These are phyloP conservation scores for Trichosanthes cucumerina DNA, from an alignment of 306 rosid genomes.

Conservation along the genomic window DNA sequence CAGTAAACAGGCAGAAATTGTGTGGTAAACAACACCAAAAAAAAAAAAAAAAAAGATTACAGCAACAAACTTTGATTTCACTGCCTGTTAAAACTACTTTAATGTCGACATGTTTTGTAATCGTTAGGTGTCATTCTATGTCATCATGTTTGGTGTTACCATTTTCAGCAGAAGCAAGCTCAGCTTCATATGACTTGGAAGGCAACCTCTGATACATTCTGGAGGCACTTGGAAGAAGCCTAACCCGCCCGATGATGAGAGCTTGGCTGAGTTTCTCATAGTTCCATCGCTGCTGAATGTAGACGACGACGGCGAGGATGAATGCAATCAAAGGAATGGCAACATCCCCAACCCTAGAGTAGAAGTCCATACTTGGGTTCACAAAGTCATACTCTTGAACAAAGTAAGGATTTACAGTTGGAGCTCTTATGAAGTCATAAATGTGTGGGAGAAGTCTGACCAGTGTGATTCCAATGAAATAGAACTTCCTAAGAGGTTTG, in stretches of 20 bases:
- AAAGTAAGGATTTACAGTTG: slow-evolving; percentile 48
- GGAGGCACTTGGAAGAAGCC: slow-evolving; percentile 51
- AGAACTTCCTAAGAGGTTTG: slow-evolving; percentile 65
- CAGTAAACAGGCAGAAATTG: background rate
- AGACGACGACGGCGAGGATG: slow-evolving; percentile 45
- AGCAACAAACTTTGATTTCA: background rate
- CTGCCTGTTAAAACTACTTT: background rate
- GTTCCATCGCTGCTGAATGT: slow-evolving; percentile 63
- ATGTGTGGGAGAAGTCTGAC: slow-evolving; percentile 81
- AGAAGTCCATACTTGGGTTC: slow-evolving; percentile 57
- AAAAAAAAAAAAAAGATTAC: background rate
- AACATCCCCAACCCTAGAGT: slow-evolving; percentile 65
- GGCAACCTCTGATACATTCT: slow-evolving; percentile 63
- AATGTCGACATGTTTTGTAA: background rate
- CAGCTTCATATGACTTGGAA: slow-evolving; percentile 55
- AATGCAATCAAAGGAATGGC: slow-evolving; percentile 57
- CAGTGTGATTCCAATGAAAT: slow-evolving; percentile 65
- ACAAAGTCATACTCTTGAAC: slow-evolving; percentile 60
- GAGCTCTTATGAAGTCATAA: slow-evolving; percentile 61
- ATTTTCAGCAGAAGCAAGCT: slow-evolving; percentile 46
- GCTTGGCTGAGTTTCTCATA: slow-evolving; percentile 54
- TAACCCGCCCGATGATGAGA: slow-evolving; percentile 34
- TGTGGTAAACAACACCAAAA: background rate
- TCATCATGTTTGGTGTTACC: slow-evolving; percentile 27
- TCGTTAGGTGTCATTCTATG: slow-evolving; percentile 26